These are phyloP conservation scores for Zoysia matrella DNA, from an alignment of 202 grass and related monocot genomes.

Conservation along the genomic window DNA sequence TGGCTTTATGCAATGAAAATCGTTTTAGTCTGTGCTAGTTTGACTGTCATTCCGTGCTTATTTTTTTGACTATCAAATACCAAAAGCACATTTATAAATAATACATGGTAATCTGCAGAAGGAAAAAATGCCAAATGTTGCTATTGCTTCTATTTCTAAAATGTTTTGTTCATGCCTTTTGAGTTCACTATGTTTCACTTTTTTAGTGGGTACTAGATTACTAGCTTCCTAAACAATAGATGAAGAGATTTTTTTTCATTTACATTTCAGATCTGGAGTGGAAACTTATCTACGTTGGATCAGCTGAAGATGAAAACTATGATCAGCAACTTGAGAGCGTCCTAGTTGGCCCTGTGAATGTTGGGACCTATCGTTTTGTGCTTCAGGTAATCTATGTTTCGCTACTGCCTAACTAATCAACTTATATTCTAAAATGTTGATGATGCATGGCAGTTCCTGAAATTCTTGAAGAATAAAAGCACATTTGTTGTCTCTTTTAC, in stretches of 20 bases:
- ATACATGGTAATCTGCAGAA: not conserved
- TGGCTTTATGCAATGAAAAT: not conserved
- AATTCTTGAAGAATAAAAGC: not conserved
- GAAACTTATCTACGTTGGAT: conserved; percentile 98
- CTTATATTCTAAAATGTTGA: not conserved
- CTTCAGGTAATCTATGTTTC: conserved; percentile 66
- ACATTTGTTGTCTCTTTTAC: not conserved
- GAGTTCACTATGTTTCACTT: not conserved
- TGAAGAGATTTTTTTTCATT: not conserved
- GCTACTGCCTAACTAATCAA: conserved; percentile 9
- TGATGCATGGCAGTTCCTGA: not conserved
- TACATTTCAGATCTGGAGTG: conserved; percentile 87
- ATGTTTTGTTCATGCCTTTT: not conserved
- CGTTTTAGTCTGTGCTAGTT: not conserved
- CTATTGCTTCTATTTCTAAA: not conserved
- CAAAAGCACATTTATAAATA: not conserved
- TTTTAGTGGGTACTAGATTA: not conserved
- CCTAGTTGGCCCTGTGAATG: conserved; percentile 94
- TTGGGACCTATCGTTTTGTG: conserved; percentile 93
- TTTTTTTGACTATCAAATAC: not conserved
- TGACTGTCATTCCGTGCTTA: too few relatives aligned
- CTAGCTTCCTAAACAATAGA: not conserved
- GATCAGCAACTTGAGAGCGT: conserved; percentile 97
- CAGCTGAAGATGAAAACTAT: conserved; percentile 97
- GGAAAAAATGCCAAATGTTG: not conserved